Base-by-base conservation (phyloP, 2,329 filamentous ascomycete genomes). In the Domatiomyces globalis region DNA sequence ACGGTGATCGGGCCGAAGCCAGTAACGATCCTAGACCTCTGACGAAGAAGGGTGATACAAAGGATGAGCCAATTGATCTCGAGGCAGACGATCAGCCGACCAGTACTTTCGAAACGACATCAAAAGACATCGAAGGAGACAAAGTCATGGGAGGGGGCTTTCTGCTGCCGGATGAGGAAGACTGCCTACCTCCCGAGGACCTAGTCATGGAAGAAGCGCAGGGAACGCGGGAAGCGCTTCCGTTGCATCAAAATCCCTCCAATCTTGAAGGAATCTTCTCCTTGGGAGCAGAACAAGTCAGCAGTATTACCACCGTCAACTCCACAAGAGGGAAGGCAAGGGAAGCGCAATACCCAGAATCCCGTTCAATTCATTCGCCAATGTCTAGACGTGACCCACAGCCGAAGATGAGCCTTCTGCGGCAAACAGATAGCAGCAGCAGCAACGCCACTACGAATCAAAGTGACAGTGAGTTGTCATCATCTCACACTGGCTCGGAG, bases 1-100 rank as follows among this genome's bases (percentile, higher is more conserved):
- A 94, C 64, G 85, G 84, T 1, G 75, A 81, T 48, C 65, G 68
- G 39, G 70, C 51, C 10, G 51, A 56, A 9, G 20, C 20, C 36
- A 36, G 19, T 6, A n/a, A 49, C 43, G 8, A 47, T 39, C 5
- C 15, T 46, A 19, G 19, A 45, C 2, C n/a, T 22, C 54, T 55
- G 18, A 46, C 42, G 22, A 54, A 29, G 17, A 54, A 27, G 27
- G 55, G 55, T 18, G 54, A 56, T 36, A 54, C 56, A 19, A 58
- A 27, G 27, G 55, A 56, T 18, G 56, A 58, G 36, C 53, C 57
- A 20, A 59, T 61, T 39, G 43, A 50, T 17, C 19, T 60, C 19
- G 56, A 59, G 4, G 62, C 63, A 50, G 59, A 61, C 7, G 58
- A 58, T 2, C 56, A 58, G 43, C 25, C 29, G 3, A 0, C 63